Conservation (phyloP, 192 early-diverging fungal species). For the Coemansia sp. region DNA sequence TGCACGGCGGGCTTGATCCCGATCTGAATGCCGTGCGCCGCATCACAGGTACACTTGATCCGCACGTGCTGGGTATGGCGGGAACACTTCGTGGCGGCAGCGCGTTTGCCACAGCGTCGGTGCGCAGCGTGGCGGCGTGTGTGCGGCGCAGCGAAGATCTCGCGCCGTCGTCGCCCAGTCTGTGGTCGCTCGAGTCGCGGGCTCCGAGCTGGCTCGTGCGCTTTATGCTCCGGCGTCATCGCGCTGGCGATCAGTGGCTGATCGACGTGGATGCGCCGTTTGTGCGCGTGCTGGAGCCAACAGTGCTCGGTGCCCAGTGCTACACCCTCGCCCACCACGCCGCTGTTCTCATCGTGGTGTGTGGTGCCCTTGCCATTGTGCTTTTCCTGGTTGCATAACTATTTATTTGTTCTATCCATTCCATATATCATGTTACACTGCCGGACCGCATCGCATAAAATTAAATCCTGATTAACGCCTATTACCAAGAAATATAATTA, state of each 20-base stretch:
- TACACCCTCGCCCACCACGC: conserved; percentile 23
- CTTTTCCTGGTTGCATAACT: conserved; percentile 15
- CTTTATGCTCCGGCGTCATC: conserved; percentile 26
- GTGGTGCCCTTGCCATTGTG: conserved; percentile 3
- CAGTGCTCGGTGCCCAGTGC: conserved; percentile 29
- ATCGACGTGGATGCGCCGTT: conserved; percentile 17
- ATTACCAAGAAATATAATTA: no score
- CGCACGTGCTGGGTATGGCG: background rate
- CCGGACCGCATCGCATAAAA: no score
- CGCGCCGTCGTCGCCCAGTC: background rate
- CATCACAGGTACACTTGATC: conserved; percentile 24
- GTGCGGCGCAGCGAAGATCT: background rate
- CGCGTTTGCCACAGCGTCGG: background rate
- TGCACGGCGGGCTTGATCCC: background rate
- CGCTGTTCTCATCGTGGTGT: conserved; percentile 9
- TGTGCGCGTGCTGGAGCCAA: conserved; percentile 25
- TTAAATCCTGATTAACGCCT: no score
- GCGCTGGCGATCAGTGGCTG: conserved; percentile 27
- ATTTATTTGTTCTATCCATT: no score
- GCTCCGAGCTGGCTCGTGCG: conserved; percentile 6
- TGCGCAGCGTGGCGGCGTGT: background rate
- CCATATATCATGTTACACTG: no score
- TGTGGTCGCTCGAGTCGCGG: conserved; percentile 25
- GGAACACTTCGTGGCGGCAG: background rate
- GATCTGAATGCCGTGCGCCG: conserved; percentile 13